Conservation (phyloP, 2,329 filamentous ascomycete genomes). For the Xylogone sp. region DNA sequence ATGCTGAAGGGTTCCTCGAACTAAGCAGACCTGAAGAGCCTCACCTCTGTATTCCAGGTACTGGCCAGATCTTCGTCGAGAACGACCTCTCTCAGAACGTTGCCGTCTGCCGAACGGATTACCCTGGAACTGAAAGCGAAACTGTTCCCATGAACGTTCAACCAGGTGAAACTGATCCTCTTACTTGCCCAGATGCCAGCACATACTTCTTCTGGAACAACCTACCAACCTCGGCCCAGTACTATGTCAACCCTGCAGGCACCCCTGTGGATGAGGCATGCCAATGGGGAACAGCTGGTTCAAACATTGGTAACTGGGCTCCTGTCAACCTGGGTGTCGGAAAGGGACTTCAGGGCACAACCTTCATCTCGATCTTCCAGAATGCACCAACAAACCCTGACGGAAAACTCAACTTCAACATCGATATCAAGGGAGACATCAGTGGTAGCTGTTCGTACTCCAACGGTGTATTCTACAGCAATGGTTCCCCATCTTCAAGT, state of each 20-base stretch:
- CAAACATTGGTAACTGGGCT: conserved; percentile 73
- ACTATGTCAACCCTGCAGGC: conserved; percentile 90
- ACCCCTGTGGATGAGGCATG: conserved; percentile 65
- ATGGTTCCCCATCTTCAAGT: conserved; percentile 21
- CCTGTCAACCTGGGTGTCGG: conserved; percentile 84
- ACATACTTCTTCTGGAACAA: conserved; percentile 77
- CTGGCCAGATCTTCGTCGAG: conserved; percentile 63
- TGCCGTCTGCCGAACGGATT: conserved; percentile 89
- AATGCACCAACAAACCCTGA: conserved; percentile 71
- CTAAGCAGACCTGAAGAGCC: conserved; percentile 66
- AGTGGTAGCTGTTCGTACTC: conserved; percentile 24
- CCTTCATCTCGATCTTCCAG: conserved; percentile 80
- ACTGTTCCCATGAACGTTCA: conserved; percentile 68
- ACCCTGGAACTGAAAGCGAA: conserved; percentile 89
- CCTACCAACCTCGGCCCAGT: conserved; percentile 80
- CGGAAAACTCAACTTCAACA: conserved; percentile 68
- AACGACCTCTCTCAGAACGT: conserved; percentile 69
- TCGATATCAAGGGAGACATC: conserved; percentile 65
- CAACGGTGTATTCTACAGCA: conserved; percentile 22
- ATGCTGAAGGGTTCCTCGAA: conserved; percentile 66
- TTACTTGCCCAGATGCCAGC: conserved; percentile 72
- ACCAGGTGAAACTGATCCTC: conserved; percentile 53
- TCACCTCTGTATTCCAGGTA: conserved; percentile 71
- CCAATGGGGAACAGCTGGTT: conserved; percentile 64
- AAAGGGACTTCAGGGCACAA: conserved; percentile 57